Evolutionary conservation across 2,329 filamentous ascomycete genomes (phyloP).

Genomic region (Phaeosphaeriaceae sp.): DNA sequence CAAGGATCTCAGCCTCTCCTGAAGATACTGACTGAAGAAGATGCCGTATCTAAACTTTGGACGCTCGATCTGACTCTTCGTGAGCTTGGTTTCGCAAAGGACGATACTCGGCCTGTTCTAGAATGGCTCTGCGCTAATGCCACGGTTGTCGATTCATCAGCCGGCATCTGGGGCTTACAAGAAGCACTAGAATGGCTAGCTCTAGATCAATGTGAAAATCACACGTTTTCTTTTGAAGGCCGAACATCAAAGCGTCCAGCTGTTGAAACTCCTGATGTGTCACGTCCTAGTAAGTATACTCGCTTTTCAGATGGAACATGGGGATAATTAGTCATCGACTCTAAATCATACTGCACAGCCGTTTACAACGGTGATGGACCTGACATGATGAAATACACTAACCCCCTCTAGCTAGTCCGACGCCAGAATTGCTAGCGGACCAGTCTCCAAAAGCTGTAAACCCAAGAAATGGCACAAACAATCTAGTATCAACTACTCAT

Average conservation of each 20-base stretch:
- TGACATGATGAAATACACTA: not conserved
- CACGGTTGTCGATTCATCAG: conserved; percentile 57
- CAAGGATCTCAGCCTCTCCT: conserved; percentile 48
- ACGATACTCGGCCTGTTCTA: conserved; percentile 39
- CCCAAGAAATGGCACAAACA: not conserved
- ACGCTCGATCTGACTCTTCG: conserved; percentile 76
- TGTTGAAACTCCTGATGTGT: conserved; percentile 25
- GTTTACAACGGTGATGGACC: too few species aligned
- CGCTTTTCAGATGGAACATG: too few species aligned
- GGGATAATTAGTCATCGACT: too few species aligned
- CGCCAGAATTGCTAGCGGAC: not conserved
- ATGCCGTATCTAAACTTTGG: conserved; percentile 82
- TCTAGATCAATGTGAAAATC: conserved; percentile 71
- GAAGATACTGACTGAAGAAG: conserved; percentile 70
- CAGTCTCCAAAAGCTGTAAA: not conserved
- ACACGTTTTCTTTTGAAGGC: conserved; percentile 73
- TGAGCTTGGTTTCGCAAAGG: conserved; percentile 68
- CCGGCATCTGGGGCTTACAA: conserved; percentile 79
- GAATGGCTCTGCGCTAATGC: conserved; percentile 47
- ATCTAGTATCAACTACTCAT: not conserved
- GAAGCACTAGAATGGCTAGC: conserved; percentile 91
- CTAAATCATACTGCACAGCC: too few species aligned
- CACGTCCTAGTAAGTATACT: conserved; percentile 36
- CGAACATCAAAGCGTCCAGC: conserved; percentile 22
- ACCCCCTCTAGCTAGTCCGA: conserved; percentile 5